Base-by-base conservation (phyloP, 345 rosid species). In the Citrus sinensis region DNA sequence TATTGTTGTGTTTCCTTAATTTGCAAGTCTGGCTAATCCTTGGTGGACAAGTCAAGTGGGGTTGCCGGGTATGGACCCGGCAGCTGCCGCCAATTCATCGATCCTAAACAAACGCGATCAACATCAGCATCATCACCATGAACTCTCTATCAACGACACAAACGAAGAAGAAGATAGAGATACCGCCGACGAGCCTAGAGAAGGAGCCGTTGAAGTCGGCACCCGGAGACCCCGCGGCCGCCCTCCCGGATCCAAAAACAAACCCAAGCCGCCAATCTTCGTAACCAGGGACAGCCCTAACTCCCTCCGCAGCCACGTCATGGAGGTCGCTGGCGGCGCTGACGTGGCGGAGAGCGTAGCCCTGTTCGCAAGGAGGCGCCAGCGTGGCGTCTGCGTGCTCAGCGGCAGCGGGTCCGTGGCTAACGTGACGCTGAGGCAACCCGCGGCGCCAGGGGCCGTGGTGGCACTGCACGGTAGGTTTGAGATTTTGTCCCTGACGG, bases 281-380 rank as follows among this genome's bases (percentile, higher is more conserved):
- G 92, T 93, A 55, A 93, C 95, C 73, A 56, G 94, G 70, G 97
- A 93, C 78, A 93, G 94, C 87, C 97, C 97, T 63, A 93, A 91
- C 81, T 86, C 95, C 24, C 94, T 93, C 80, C 95, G 91, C 20
- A 92, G 97, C 86, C 95, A 92, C 51, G 89, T 91, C 75, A 80
- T 92, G 92, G 97, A 92, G 83, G 83, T 93, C 24, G 85, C 90
- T 0, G 89, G 90, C 3, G 97, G 97, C 0, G 92, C 91, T 5
- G 94, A 93, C 78, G 89, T 93, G 2, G 97, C 95, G 0, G 92
- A 93, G 37, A 85, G 92, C 68, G 89, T 93, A 49, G 97, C 97
- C 16, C 88, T 86, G 63, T 93, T 93, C 78, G 88, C 97, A 0
- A 81, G 97, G 72, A 78, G 87, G 49, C 89, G 94, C 19, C 95